These are phyloP conservation scores for Eimeria zaria DNA, from an alignment of 169 alveolate species.

Conservation along the genomic window DNA sequence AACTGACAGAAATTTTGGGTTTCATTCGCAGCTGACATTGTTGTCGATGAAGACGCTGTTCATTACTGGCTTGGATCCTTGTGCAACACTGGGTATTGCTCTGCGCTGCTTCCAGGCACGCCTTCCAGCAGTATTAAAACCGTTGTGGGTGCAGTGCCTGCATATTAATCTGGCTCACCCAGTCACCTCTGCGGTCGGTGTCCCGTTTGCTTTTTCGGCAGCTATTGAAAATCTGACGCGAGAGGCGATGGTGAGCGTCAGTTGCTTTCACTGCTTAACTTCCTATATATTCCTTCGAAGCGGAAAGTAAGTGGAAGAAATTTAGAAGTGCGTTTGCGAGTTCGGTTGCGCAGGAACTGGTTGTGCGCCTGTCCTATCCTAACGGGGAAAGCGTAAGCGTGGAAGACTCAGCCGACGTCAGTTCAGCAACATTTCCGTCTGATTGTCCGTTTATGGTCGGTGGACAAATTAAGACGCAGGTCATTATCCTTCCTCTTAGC, in stretches of 20 bases:
- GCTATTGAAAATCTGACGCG: conserved; percentile 44
- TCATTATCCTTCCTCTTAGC: conserved; percentile 49
- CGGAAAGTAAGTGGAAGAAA: not conserved
- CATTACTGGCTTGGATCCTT: not conserved
- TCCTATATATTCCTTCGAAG: not conserved
- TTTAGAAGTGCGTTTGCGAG: not conserved
- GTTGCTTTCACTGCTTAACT: not conserved
- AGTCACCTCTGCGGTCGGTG: conserved; percentile 58
- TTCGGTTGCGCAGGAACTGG: conserved; percentile 49
- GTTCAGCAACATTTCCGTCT: conserved; percentile 8
- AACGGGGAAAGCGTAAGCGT: not conserved
- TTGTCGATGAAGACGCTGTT: not conserved
- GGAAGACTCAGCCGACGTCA: conserved; percentile 17
- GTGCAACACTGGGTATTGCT: not conserved
- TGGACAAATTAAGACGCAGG: conserved; percentile 61
- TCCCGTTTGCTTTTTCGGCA: conserved; percentile 71
- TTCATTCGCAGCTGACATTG: not conserved
- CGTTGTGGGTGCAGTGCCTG: conserved; percentile 49
- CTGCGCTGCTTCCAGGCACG: conserved; percentile 27
- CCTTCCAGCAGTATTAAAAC: conserved; percentile 32
- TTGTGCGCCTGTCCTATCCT: conserved; percentile 28
- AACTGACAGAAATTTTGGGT: not conserved
- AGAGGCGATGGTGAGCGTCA: conserved; percentile 68
- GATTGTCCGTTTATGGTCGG: conserved; percentile 63
- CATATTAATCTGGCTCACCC: conserved; percentile 47